Percentiles rank a stretch among this genome's conserved stretches.
These are phyloP conservation scores for Microbotryum saponariae DNA, from an alignment of 1,284 basidiomycete genomes.

Conservation along the genomic window DNA sequence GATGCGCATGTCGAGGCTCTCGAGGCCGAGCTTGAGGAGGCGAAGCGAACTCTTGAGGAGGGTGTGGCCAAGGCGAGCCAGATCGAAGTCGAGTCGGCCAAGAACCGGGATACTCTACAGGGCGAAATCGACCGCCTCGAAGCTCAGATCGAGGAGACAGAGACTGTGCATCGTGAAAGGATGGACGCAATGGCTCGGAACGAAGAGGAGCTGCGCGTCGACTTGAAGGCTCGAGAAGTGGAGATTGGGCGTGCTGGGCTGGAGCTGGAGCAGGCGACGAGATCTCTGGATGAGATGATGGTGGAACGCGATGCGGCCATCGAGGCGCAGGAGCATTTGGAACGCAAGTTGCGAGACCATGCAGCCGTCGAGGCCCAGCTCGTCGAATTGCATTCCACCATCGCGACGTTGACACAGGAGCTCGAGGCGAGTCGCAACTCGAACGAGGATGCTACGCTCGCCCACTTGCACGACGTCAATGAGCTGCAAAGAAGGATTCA, in stretches of 20 bases:
- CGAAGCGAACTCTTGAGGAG: background rate
- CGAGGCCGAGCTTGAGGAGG: background rate
- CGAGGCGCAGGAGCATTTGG: too few species aligned
- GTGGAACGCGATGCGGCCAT: too few species aligned
- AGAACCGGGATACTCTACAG: background rate
- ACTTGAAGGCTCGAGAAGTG: background rate
- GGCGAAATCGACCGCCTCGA: too few species aligned
- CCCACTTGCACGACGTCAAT: slow-evolving; percentile 6
- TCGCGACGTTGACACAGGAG: background rate
- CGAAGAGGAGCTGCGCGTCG: background rate
- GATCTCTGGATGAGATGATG: background rate
- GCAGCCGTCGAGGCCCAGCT: slow-evolving; percentile 4
- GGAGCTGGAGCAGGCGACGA: background rate
- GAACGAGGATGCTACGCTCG: slow-evolving; percentile 10
- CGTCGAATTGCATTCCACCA: background rate
- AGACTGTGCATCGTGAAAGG: too few species aligned
- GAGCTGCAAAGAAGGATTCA: slow-evolving; percentile 10
- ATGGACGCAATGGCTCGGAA: too few species aligned
- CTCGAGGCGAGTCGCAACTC: slow-evolving; percentile 13
- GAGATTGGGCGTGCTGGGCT: background rate
- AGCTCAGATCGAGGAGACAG: background rate
- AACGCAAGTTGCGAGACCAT: too few species aligned
- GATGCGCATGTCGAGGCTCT: slow-evolving; percentile 1
- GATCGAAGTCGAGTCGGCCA: background rate
- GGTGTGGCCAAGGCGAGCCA: background rate